A percentile compares a stretch with the other conserved stretches of the same genome.
phyloP scores from a whole-genome alignment of 257 asterid genomes.

The Solanum medicagineum region DNA sequence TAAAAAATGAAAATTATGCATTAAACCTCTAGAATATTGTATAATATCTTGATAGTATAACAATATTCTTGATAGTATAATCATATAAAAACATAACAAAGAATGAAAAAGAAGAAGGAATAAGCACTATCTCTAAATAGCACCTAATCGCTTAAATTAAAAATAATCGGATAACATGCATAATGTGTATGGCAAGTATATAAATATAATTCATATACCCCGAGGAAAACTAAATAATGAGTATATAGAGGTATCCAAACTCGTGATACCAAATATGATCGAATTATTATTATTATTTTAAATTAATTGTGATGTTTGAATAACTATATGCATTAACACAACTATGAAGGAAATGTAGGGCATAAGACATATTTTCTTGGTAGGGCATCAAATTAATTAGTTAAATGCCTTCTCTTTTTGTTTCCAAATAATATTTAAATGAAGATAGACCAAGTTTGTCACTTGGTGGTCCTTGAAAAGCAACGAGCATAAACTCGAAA shows the following conservation, averaged over 20 bases:
- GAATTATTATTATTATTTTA: background rate
- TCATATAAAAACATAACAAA: background rate
- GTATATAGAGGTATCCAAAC: background rate
- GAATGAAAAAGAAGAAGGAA: background rate
- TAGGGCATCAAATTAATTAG: background rate
- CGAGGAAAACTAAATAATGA: background rate
- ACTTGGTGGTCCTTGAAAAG: slow-evolving; percentile 9
- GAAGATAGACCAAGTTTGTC: background rate
- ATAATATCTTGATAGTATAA: background rate
- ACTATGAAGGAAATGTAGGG: background rate
- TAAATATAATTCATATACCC: background rate
- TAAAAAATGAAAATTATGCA: background rate
- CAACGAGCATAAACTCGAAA: slow-evolving; percentile 4
- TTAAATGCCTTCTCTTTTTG: background rate
- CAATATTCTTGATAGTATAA: background rate
- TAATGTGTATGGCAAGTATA: background rate
- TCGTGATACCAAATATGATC: background rate
- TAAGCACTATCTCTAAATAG: background rate
- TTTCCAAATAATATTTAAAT: background rate
- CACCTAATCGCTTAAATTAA: background rate
- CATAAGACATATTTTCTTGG: slow-evolving; percentile 7
- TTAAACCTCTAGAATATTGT: background rate
- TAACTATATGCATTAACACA: background rate
- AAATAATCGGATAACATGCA: background rate
- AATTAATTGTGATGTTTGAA: background rate